These are phyloP conservation scores for Alternaria hordeiaustralica DNA, from an alignment of 2,329 filamentous ascomycete species.

Conservation along the genomic window DNA sequence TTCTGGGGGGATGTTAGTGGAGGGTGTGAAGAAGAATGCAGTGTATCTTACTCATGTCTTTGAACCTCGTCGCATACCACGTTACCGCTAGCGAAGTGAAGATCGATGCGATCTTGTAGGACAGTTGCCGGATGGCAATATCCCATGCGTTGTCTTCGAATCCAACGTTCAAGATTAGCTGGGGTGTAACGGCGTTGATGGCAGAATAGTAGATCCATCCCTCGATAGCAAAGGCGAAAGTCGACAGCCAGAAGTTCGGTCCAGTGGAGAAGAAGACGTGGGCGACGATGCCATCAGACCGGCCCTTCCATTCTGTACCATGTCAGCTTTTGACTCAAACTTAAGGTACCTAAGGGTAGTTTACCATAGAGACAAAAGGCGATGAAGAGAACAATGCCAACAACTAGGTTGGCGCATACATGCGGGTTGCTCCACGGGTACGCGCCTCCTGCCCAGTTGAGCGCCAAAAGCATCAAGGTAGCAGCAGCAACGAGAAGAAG, in stretches of 20 bases:
- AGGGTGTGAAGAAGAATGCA: accelerated
- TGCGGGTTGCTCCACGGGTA: constrained; percentile 34
- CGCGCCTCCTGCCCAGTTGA: constrained; percentile 41
- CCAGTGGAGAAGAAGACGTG: constrained; percentile 63
- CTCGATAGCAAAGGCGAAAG: constrained; percentile 64
- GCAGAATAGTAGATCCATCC: constrained; percentile 61
- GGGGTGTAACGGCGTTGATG: constrained; percentile 42
- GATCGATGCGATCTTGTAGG: constrained; percentile 34
- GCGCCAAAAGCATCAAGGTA: constrained; percentile 36
- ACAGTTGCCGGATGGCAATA: constrained; percentile 39
- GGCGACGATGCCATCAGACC: constrained; percentile 61
- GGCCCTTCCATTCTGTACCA: constrained; percentile 61
- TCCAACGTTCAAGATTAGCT: constrained; percentile 41
- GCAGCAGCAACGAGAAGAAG: constrained; percentile 33
- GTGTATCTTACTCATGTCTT: constrained; percentile 34
- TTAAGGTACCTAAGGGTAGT: no score
- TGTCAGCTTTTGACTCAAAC: not conserved
- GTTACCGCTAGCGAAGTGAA: constrained; percentile 31
- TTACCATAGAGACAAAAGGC: constrained; percentile 39
- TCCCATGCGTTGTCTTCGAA: constrained; percentile 40
- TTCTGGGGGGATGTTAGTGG: constrained; percentile 21
- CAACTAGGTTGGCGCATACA: constrained; percentile 30
- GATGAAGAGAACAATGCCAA: constrained; percentile 33
- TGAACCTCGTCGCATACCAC: constrained; percentile 36
- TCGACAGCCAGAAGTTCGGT: constrained; percentile 62